Base-by-base conservation (phyloP, 306 rosid genomes). In the Gleditsia sinensis region DNA sequence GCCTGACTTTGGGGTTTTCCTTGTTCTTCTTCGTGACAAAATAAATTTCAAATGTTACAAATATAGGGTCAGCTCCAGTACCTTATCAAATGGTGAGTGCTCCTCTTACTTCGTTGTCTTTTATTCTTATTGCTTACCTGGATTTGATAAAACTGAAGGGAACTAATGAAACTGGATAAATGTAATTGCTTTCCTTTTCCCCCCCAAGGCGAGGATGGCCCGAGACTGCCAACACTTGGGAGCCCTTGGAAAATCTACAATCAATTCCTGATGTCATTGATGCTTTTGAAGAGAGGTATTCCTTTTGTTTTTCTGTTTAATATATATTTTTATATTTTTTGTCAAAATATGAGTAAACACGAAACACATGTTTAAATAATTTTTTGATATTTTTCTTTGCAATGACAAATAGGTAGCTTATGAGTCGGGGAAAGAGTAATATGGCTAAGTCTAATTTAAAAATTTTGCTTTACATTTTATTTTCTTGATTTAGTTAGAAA, bases 221-320 rank as follows among this genome's bases (percentile, higher is more conserved):
- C 0, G 98, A 94, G 81, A 80, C 94, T 2, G 94, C 96, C 74
- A 94, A 89, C 76, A 94, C 98, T 17, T 94, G 98, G 98, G 98
- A 94, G 81, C 98, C 98, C 7, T 76, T 88, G 81, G 90, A 89
- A 69, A 94, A 94, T 88, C 92, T 94, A 67, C 91, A 85, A 79
- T 79, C 94, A n/a, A 88, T 90, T 57, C 85, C 94, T 2, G 98
- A 94, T 83, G 84, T 94, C 74, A 78, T 94, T 19, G 88, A 91
- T 16, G 83, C 92, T 20, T 94, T 94, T 79, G 97, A 93, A 67
- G 87, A 86, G 64, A 85, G 96, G 98, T 93, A 64, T 9, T 36
- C 33, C 20, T 33, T 78, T 43, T 34, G 2, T 30, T 12, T 37
- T 36, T 28, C 4, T 25, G 36, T 75, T 51, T n/a, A 5, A 1